Evolutionary conservation across 164 flowering plant species (phyloP).

Genomic region (grape (Vitis vinifera)): DNA sequence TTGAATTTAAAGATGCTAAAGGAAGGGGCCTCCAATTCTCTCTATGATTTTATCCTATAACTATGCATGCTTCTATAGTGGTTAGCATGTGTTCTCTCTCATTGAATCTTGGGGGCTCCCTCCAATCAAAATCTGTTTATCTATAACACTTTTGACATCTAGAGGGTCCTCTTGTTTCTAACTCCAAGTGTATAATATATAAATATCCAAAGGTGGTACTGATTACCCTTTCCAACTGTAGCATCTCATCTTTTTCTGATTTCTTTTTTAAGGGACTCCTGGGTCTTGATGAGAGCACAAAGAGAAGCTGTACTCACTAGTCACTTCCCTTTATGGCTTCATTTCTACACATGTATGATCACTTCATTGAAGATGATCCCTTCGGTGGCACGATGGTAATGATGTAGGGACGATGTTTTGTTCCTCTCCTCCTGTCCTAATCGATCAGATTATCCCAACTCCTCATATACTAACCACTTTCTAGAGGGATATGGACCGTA

Average conservation of each 20-base stretch:
- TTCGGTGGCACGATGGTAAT: slow-evolving; percentile 9
- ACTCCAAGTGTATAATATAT: slow-evolving; percentile 7
- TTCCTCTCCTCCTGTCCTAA: slow-evolving; percentile 2
- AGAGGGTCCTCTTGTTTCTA: slow-evolving; percentile 11
- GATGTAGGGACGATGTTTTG: slow-evolving; percentile 9
- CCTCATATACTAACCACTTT: slow-evolving; percentile 8
- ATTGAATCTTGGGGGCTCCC: slow-evolving; percentile 10
- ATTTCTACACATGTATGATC: slow-evolving; percentile 2
- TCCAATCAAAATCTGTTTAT: slow-evolving; percentile 19
- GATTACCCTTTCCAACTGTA: slow-evolving; percentile 37
- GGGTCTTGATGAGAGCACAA: slow-evolving; percentile 10
- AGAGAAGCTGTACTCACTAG: slow-evolving; percentile 14
- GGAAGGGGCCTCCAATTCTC: slow-evolving; percentile 18
- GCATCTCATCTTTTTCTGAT: slow-evolving; percentile 18
- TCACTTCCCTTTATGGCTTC: neutral
- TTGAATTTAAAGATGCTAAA: slow-evolving; percentile 34
- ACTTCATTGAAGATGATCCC: neutral
- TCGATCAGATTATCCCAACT: slow-evolving; percentile 3
- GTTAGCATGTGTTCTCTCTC: slow-evolving; percentile 44
- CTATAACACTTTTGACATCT: neutral
- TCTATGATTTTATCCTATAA: slow-evolving; percentile 12
- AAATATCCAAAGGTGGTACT: slow-evolving; percentile 13
- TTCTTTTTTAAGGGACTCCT: slow-evolving; percentile 1
- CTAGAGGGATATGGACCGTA: slow-evolving; percentile 14
- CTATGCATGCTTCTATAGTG: slow-evolving; percentile 34